These are phyloP conservation scores for Vigna radiata DNA, from an alignment of 306 rosid species.

Conservation along the genomic window DNA sequence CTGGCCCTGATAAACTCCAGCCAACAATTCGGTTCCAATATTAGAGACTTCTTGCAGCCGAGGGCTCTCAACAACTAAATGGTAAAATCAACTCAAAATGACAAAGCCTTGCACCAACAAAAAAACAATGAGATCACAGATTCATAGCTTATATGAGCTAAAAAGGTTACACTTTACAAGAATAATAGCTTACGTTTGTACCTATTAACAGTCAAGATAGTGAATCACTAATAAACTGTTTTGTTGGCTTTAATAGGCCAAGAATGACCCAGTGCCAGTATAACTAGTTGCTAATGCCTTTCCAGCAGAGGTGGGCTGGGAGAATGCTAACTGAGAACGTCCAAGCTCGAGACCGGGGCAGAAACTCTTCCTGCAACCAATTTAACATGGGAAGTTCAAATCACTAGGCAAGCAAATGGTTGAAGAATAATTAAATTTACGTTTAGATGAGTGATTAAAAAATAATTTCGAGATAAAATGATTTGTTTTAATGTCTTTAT, in stretches of 20 bases:
- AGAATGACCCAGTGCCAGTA: conserved; percentile 60
- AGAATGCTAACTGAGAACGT: conserved; percentile 72
- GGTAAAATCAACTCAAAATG: not conserved
- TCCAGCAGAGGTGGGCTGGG: conserved; percentile 83
- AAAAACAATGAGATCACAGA: not conserved
- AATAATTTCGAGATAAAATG: not conserved
- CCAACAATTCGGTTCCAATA: too few species aligned
- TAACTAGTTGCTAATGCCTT: conserved; percentile 74
- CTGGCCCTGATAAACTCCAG: too few species aligned
- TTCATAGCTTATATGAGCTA: conserved; percentile 8
- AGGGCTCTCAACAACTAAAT: not conserved
- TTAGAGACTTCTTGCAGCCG: too few species aligned
- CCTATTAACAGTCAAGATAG: not conserved
- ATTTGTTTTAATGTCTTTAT: not conserved
- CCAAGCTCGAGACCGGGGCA: conserved; percentile 61
- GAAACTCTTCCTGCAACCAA: conserved; percentile 67
- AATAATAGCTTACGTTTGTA: conserved; percentile 18
- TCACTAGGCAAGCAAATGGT: not conserved
- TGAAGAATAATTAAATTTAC: not conserved
- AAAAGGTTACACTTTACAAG: not conserved
- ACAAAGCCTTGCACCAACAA: not conserved
- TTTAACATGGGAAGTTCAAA: conserved; percentile 21
- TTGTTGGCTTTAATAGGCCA: conserved; percentile 60
- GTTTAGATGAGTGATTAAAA: not conserved
- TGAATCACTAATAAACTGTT: conserved; percentile 23